A percentile compares a stretch with the other conserved stretches of the same genome.
These are phyloP conservation scores for Casuarina equisetifolia DNA, from an alignment of 306 rosid genomes.

Conservation along the genomic window DNA sequence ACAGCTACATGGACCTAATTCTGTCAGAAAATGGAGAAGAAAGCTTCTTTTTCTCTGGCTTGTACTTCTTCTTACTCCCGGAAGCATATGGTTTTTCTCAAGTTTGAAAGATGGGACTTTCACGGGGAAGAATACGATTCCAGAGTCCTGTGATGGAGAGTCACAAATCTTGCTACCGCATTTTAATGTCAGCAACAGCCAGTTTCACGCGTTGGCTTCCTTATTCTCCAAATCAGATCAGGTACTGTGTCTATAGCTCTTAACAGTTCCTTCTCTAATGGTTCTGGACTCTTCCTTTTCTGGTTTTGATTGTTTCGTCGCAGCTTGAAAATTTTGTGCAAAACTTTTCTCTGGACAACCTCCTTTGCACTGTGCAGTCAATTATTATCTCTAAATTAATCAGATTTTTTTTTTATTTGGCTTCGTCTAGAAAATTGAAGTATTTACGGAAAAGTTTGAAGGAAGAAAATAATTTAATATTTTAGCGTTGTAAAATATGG, in stretches of 20 bases:
- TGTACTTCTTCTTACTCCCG: slow-evolving; percentile 43
- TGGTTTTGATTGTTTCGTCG: slow-evolving; percentile 20
- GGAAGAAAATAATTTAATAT: not conserved
- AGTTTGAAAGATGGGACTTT: slow-evolving; percentile 38
- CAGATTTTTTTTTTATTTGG: not conserved
- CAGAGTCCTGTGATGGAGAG: slow-evolving; percentile 45
- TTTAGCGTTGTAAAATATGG: slow-evolving; percentile 10
- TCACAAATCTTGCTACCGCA: slow-evolving; percentile 55
- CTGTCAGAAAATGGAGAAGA: slow-evolving; percentile 45
- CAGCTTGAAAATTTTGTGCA: slow-evolving; percentile 8
- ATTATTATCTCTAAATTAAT: slow-evolving; percentile 18
- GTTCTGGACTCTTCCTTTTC: slow-evolving; percentile 5
- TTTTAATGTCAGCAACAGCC: slow-evolving; percentile 68
- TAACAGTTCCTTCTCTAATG: slow-evolving; percentile 8
- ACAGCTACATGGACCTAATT: slow-evolving; percentile 49
- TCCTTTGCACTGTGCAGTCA: slow-evolving; percentile 17
- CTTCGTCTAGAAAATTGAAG: not conserved
- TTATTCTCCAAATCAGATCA: slow-evolving; percentile 73
- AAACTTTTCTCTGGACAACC: slow-evolving; percentile 7
- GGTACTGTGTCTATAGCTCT: slow-evolving; percentile 42
- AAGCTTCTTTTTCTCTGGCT: slow-evolving; percentile 49
- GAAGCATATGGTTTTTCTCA: slow-evolving; percentile 45
- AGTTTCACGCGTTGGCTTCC: slow-evolving; percentile 60
- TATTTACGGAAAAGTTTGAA: not conserved
- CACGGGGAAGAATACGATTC: slow-evolving; percentile 37